A percentile compares a stretch with the other conserved stretches of the same genome.
phyloP scores from a whole-genome alignment of 2,329 filamentous ascomycete genomes.

The Epichloe festucae region DNA sequence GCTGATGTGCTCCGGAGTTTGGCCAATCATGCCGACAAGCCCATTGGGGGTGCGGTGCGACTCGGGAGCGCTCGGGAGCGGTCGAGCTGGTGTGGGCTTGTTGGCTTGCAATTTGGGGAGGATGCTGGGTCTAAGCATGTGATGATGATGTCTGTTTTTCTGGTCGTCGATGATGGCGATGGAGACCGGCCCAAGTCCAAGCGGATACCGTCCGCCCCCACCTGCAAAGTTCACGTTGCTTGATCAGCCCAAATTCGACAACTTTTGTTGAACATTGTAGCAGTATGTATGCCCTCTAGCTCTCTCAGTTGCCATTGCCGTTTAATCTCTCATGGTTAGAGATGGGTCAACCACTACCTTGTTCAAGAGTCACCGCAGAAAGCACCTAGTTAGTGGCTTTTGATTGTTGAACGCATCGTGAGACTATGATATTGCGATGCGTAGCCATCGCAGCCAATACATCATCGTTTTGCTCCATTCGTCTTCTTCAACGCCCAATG shows the following conservation, averaged over 20 bases:
- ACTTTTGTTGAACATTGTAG: neutral
- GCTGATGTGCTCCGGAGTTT: neutral
- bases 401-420: neutral
- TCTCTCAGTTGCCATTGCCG: too few relatives aligned
- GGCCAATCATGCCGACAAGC: neutral
- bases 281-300: too few relatives aligned
- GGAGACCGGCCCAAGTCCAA: neutral
- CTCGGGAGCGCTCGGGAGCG: constrained; percentile 1
- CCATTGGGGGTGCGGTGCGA: neutral
- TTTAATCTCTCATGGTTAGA: too few relatives aligned
- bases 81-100: neutral
- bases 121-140: constrained; percentile 13
- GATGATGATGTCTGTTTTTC: constrained; percentile 13
- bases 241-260: neutral
- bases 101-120: neutral
- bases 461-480: neutral
- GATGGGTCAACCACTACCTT: too few relatives aligned
- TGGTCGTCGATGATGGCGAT: neutral
- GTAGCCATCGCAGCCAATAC: neutral
- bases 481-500: neutral
- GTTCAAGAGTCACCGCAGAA: too few relatives aligned
- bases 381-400: too few relatives aligned
- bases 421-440: neutral
- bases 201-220: neutral
- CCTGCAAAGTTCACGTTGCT: neutral